A percentile compares a stretch with the other conserved stretches of the same genome.
Conservation (phyloP, 1,139 yeast species). For the Pichia sp. region DNA sequence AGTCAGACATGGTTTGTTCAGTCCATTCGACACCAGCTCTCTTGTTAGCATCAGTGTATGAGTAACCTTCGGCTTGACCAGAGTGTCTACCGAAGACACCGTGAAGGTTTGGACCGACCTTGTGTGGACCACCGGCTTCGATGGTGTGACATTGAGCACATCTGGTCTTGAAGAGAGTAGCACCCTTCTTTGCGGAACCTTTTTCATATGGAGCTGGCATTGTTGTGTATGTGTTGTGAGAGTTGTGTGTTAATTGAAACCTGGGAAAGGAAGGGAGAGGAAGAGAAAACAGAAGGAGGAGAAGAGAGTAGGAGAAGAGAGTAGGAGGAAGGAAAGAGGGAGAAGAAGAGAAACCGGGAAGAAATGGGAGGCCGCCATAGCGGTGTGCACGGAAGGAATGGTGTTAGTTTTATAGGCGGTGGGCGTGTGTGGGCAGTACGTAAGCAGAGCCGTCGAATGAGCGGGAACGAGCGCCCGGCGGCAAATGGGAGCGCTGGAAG, state of each 20-base stretch:
- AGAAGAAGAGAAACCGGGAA: too few species aligned
- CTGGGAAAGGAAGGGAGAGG: not conserved
- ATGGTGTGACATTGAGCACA: slow-evolving; percentile 99
- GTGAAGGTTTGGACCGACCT: slow-evolving; percentile 98
- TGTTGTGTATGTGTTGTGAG: slow-evolving; percentile 12
- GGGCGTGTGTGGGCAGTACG: too few species aligned
- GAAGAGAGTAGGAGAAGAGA: not conserved
- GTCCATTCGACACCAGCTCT: slow-evolving; percentile 89
- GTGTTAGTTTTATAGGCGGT: too few species aligned
- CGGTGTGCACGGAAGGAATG: too few species aligned
- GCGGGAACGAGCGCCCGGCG: too few species aligned
- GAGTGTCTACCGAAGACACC: slow-evolving; percentile 93
- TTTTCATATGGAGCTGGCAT: slow-evolving; percentile 68
- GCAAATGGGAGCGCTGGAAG: too few species aligned
- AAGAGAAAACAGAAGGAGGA: not conserved
- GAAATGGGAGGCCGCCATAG: too few species aligned
- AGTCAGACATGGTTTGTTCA: slow-evolving; percentile 88
- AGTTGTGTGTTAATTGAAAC: not conserved
- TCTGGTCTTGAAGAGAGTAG: slow-evolving; percentile 97
- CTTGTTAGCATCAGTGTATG: slow-evolving; percentile 98
- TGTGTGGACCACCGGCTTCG: slow-evolving; percentile 95
- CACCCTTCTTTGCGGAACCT: slow-evolving; percentile 95
- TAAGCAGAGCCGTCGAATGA: too few species aligned
- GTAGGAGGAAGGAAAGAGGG: not conserved
- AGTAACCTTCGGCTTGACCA: slow-evolving; percentile 90